These are phyloP conservation scores for Colletotrichum ledebouriae DNA, from an alignment of 2,329 filamentous ascomycete species.

Conservation along the genomic window DNA sequence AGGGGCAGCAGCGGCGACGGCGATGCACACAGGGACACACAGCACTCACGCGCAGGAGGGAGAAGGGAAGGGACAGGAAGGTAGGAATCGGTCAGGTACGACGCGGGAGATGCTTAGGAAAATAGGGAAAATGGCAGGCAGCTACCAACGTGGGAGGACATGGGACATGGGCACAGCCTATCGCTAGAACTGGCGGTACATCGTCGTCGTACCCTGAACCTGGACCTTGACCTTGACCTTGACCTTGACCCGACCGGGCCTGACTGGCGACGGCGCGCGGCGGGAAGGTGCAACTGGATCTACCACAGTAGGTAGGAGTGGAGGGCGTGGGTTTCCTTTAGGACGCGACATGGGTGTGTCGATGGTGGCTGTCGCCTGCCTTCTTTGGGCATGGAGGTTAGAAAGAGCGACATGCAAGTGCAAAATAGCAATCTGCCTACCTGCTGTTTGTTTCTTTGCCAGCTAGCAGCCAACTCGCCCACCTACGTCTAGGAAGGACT, in stretches of 20 bases:
- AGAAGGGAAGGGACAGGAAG: conserved; percentile 22
- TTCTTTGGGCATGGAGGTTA: conserved; percentile 21
- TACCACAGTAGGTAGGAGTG: not conserved
- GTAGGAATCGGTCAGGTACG: conserved; percentile 18
- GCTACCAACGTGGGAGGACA: conserved; percentile 22
- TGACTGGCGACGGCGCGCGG: conserved; percentile 32
- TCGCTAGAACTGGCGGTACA: conserved; percentile 18
- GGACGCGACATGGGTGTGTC: not conserved
- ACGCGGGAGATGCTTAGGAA: conserved; percentile 36
- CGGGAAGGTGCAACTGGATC: conserved; percentile 34
- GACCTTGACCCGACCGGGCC: conserved; percentile 23
- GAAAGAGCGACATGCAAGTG: conserved; percentile 3
- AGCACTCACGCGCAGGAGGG: conserved; percentile 25
- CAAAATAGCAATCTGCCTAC: not conserved
- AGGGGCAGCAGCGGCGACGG: conserved; percentile 19
- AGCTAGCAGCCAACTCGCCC: not conserved
- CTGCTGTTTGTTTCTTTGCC: not conserved
- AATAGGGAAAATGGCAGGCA: conserved; percentile 36
- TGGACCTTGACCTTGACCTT: conserved; percentile 29
- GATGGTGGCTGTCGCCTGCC: conserved; percentile 18
- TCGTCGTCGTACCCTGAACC: conserved; percentile 25
- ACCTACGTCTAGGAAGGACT: too few species aligned
- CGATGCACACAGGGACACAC: conserved; percentile 27
- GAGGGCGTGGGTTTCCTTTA: conserved; percentile 19
- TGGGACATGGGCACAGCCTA: conserved; percentile 41